Evolutionary conservation across 768 basidiomycete species (phyloP).

Genomic region (Boletus eberwhitei): DNA sequence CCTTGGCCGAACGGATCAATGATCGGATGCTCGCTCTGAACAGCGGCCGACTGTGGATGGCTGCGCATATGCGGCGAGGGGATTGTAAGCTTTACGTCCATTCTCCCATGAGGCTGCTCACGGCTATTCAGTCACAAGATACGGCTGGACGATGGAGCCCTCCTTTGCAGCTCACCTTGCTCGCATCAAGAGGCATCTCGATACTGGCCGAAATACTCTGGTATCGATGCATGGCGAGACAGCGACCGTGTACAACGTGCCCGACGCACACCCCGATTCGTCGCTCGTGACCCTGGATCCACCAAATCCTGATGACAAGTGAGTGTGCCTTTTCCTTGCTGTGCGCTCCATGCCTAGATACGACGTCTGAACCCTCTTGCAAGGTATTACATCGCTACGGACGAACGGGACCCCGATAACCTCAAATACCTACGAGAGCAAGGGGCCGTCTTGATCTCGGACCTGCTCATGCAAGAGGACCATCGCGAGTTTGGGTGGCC

Average conservation of each 20-base stretch:
- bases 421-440: slow-evolving; percentile 32
- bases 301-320: slow-evolving; percentile 25
- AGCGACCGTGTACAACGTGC: slow-evolving; percentile 20
- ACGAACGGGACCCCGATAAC: slow-evolving; percentile 38
- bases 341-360: not conserved
- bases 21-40: slow-evolving; percentile 30
- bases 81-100: slow-evolving; percentile 33
- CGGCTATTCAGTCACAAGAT: slow-evolving; percentile 19
- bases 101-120: not conserved
- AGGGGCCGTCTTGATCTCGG: slow-evolving; percentile 40
- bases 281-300: slow-evolving; percentile 25
- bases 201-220: slow-evolving; percentile 14
- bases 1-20: slow-evolving; percentile 30
- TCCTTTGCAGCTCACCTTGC: slow-evolving; percentile 32
- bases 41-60: slow-evolving; percentile 40
- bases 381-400: slow-evolving; percentile 39
- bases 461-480: slow-evolving; percentile 43
- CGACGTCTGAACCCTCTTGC: not conserved
- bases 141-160: slow-evolving; percentile 35
- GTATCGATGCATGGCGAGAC: slow-evolving; percentile 20
- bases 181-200: slow-evolving; percentile 30
- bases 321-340: not conserved
- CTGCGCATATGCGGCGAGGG: slow-evolving; percentile 44
- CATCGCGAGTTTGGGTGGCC: slow-evolving; percentile 39
- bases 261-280: slow-evolving; percentile 15